A percentile compares a stretch with the other conserved stretches of the same genome.
Conservation (phyloP, 2,329 filamentous ascomycete species). For the Neopestalotiopsis rosae region DNA sequence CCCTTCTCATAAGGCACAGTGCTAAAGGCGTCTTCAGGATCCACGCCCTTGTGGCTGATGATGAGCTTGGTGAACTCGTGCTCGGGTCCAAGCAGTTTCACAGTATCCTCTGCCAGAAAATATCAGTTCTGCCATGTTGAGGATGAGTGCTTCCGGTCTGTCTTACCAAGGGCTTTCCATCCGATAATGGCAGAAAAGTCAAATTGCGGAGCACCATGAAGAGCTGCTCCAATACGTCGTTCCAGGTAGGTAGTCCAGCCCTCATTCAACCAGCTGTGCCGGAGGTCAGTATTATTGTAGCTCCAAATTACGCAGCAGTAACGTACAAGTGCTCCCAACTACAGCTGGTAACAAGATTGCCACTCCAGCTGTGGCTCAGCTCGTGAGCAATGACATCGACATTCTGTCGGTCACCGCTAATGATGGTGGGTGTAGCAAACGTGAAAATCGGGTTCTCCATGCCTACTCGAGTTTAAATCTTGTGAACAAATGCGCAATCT, state of each 20-base stretch:
- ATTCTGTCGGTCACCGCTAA: conserved; percentile 89
- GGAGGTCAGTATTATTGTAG: conserved; percentile 17
- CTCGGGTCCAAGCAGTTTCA: conserved; percentile 78
- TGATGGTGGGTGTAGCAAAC: conserved; percentile 92
- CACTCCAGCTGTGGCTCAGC: conserved; percentile 81
- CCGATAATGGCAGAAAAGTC: conserved; percentile 96
- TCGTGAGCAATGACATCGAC: conserved; percentile 89
- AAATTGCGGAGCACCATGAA: conserved; percentile 85
- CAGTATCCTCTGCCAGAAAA: conserved; percentile 66
- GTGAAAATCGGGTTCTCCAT: conserved; percentile 96
- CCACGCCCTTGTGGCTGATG: conserved; percentile 84
- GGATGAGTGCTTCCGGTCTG: neutral
- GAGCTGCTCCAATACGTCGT: conserved; percentile 75
- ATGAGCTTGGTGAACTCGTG: conserved; percentile 95
- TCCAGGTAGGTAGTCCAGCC: conserved; percentile 97
- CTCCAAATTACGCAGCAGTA: neutral
- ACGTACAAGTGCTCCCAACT: conserved; percentile 82
- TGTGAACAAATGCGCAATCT: neutral
- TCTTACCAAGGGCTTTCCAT: conserved; percentile 79
- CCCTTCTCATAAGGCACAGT: conserved; percentile 95
- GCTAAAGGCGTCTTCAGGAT: conserved; percentile 95
- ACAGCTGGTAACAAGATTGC: conserved; percentile 80
- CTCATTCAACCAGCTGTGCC: conserved; percentile 67
- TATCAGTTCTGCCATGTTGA: neutral
- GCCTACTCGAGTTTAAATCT: conserved; percentile 42